Evolutionary conservation across 2,329 filamentous ascomycete species (phyloP).

Genomic region (Passalora sequoiae): DNA sequence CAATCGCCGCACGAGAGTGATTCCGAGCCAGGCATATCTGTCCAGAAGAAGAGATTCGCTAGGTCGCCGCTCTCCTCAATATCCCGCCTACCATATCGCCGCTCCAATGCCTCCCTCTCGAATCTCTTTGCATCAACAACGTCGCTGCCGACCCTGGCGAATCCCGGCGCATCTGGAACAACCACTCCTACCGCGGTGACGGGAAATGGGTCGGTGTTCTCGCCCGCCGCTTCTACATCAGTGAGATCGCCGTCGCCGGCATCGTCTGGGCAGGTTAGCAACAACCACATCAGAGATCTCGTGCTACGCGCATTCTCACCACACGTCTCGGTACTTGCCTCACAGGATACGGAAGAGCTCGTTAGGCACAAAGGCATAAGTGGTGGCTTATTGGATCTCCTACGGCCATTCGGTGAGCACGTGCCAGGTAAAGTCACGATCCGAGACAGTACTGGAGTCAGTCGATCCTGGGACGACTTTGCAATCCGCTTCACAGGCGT

Average conservation of each 20-base stretch:
- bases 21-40: slow-evolving; percentile 55
- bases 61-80: slow-evolving; percentile 57
- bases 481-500: slow-evolving; percentile 78
- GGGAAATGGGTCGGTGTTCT: slow-evolving; percentile 41
- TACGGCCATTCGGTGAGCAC: slow-evolving; percentile 85
- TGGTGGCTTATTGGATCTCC: slow-evolving; percentile 73
- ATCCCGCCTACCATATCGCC: slow-evolving; percentile 48
- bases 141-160: slow-evolving; percentile 37
- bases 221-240: slow-evolving; percentile 35
- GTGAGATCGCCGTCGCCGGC: slow-evolving; percentile 38
- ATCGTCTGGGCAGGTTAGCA: slow-evolving; percentile 39
- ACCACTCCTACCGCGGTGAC: slow-evolving; percentile 38
- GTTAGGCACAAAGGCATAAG: slow-evolving; percentile 78
- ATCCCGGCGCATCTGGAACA: slow-evolving; percentile 35
- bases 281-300: slow-evolving; percentile 55
- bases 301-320: slow-evolving; percentile 84
- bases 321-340: slow-evolving; percentile 81
- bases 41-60: slow-evolving; percentile 55
- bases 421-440: slow-evolving; percentile 84
- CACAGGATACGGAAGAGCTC: slow-evolving; percentile 75
- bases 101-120: slow-evolving; percentile 49
- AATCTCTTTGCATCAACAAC: slow-evolving; percentile 50
- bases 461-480: slow-evolving; percentile 81
- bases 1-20: slow-evolving; percentile 67
- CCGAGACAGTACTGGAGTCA: slow-evolving; percentile 81